Conservation (phyloP, 176 grass and related monocot genomes). For the Triticum monococcum region DNA sequence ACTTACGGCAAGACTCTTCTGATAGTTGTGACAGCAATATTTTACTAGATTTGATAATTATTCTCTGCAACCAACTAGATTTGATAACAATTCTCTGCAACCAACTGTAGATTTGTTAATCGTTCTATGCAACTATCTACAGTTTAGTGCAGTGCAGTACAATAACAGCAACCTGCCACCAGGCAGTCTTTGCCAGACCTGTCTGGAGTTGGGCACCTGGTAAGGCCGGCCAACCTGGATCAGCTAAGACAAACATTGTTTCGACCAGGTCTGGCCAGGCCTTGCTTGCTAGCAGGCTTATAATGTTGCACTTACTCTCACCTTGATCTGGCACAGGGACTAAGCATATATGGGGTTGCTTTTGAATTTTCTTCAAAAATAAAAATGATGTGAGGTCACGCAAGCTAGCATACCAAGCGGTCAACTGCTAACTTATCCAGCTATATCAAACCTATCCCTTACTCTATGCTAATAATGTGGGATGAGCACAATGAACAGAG, state of each 20-base stretch:
- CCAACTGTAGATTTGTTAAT: constrained; percentile 1
- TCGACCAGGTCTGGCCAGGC: neutral
- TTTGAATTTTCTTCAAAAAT: constrained; percentile 9
- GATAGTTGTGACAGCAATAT: neutral
- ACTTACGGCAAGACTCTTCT: neutral
- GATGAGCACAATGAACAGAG: neutral
- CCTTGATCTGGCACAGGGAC: neutral
- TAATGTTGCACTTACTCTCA: neutral
- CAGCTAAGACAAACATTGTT: neutral
- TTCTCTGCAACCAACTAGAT: constrained; percentile 14
- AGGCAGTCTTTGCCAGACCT: neutral
- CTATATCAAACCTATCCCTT: neutral
- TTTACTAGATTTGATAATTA: constrained; percentile 11
- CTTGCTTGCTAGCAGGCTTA: constrained; percentile 18
- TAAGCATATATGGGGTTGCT: neutral
- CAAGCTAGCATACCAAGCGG: neutral
- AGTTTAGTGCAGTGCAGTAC: neutral
- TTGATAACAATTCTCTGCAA: constrained; percentile 12
- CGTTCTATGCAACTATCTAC: constrained; percentile 13
- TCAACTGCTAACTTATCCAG: neutral
- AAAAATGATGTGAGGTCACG: neutral
- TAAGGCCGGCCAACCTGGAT: neutral
- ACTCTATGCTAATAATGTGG: constrained; percentile 4
- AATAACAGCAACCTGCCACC: neutral
- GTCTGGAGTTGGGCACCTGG: neutral